Conservation (phyloP, 2,329 filamentous ascomycete species). For the Stachybotrys chlorohalonatus region DNA sequence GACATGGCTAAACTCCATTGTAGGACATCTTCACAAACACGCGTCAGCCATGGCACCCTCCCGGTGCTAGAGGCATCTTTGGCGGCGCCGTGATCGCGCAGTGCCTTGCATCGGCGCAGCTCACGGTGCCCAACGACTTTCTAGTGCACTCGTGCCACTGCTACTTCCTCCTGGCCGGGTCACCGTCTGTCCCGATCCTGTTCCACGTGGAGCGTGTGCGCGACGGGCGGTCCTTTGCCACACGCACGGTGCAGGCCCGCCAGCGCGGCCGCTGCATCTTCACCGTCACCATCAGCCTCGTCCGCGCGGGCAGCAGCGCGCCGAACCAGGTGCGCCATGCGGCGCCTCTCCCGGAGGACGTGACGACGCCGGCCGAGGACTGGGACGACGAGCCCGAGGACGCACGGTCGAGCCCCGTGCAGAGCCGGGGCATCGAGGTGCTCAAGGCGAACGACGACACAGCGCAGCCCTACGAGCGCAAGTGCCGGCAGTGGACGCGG, state of each 20-base stretch:
- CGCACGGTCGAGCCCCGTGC: constrained; percentile 39
- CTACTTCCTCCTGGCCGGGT: constrained; percentile 93
- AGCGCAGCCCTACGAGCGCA: constrained; percentile 54
- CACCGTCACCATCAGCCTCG: constrained; percentile 89
- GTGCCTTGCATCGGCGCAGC: constrained; percentile 77
- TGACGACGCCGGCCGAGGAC: constrained; percentile 27
- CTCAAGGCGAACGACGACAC: constrained; percentile 25
- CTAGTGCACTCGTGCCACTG: constrained; percentile 95
- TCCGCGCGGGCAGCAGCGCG: constrained; percentile 51
- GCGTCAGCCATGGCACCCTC: constrained; percentile 82
- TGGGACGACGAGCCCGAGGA: constrained; percentile 38
- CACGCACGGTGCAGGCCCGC: constrained; percentile 88
- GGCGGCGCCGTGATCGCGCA: constrained; percentile 91
- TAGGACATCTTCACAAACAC: constrained; percentile 94
- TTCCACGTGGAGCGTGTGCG: constrained; percentile 94
- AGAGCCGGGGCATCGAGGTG: constrained; percentile 34
- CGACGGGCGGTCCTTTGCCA: constrained; percentile 82
- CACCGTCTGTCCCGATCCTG: constrained; percentile 73
- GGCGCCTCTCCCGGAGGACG: constrained; percentile 42
- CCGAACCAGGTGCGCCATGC: constrained; percentile 54
- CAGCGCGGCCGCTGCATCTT: constrained; percentile 88
- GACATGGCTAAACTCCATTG: background rate
- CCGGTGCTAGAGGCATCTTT: constrained; percentile 86
- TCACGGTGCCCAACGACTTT: constrained; percentile 74
- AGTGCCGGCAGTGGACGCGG: constrained; percentile 65